These are phyloP conservation scores for Yamadazyma laniorum DNA, from an alignment of 805 yeast species.

Conservation along the genomic window DNA sequence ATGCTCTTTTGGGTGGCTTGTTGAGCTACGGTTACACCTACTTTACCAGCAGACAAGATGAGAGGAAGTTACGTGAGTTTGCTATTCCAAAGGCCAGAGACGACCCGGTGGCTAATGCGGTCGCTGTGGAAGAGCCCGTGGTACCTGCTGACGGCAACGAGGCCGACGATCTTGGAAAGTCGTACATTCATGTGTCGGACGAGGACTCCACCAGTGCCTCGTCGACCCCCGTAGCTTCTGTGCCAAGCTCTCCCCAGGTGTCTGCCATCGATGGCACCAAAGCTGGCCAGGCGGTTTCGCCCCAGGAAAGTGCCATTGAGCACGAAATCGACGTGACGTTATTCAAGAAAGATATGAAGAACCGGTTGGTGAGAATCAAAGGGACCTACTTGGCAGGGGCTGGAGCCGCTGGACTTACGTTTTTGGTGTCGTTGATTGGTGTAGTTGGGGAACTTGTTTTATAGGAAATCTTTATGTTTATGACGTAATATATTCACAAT, in stretches of 20 bases:
- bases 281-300: not conserved
- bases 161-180: conserved; percentile 32
- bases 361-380: conserved; percentile 28
- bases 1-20: conserved; percentile 58
- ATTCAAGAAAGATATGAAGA: conserved; percentile 31
- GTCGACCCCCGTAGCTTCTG: conserved; percentile 19
- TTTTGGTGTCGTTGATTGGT: conserved; percentile 52
- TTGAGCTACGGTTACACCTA: conserved; percentile 29
- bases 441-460: conserved; percentile 49
- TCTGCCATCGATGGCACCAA: not conserved
- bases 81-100: conserved; percentile 2
- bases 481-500: no score
- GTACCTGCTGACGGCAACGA: conserved; percentile 17
- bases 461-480: not conserved
- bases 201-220: conserved; percentile 26
- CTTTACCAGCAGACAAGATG: conserved; percentile 17
- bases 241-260: conserved; percentile 11
- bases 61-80: conserved; percentile 14
- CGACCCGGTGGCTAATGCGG: not conserved
- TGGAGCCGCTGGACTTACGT: conserved; percentile 43
- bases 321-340: conserved; percentile 23
- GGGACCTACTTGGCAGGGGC: conserved; percentile 41
- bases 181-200: conserved; percentile 44
- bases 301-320: conserved; percentile 18
- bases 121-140: conserved; percentile 2